Base-by-base conservation (phyloP, 305 asterid genomes). In the Fraxinus albicans region DNA sequence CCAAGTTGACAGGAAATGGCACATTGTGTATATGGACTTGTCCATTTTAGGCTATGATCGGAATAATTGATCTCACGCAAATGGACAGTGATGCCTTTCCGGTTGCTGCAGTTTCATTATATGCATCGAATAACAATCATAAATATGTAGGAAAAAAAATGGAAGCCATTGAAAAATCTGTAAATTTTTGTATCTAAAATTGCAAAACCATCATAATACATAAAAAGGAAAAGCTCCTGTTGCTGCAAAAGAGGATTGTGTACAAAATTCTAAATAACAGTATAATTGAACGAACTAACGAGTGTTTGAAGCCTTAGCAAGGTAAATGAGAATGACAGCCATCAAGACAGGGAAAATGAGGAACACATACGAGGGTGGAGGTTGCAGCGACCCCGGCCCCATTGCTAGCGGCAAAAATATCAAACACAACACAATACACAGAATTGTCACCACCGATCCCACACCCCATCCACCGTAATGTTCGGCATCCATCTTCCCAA, bases 271-370 rank as follows among this genome's bases (percentile, higher is more conserved):
- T 1, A 27, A 12, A 7, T 12, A 5, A 63, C 73, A 19, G 40
- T 13, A 70, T 9, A 69, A 69, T 29, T 69, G 7, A 69, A 69
- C 3, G 8, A 1, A 70, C 76, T 70, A 70, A 31, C n/a, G 42
- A 31, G 2, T 6, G 5, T 29, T 31, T 31, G 76, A 70, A 31
- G 40, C 40, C n/a, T 5, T 23, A 2, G 23, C 5, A 70, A 70
- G 76, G 76, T 31, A 70, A 31, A 70, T 31, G 40, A 70, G 76
- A 70, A 70, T 70, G 42, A 10, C 76, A 31, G 76, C 76, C 76
- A 70, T 70, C 76, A 70, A 31, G 21, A 70, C 40, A 0, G 76
- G 76, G 21, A 70, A 70, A 35, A 70, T 3, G 76, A 70, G 42
- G 38, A 70, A 70, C 8, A 70, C 19, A 13, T 13, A 70, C 8